phyloP scores from a whole-genome alignment of 306 rosid species.

The Parietaria judaica region DNA sequence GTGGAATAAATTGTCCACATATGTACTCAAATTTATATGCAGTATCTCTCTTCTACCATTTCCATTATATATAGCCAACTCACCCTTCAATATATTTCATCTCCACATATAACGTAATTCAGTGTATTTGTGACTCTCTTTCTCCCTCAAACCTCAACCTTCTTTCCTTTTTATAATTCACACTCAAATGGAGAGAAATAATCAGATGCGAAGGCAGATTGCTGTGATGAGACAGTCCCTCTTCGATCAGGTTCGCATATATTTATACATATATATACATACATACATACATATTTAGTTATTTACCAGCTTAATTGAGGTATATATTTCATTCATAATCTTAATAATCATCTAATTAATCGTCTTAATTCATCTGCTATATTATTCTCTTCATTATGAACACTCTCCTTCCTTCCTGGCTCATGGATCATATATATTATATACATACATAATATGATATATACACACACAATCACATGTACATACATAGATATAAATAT shows the following conservation, averaged over 20 bases:
- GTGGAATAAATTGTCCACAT: background rate
- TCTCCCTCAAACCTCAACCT: background rate
- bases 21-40: background rate
- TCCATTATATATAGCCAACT: conserved; percentile 5
- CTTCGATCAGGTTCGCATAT: background rate
- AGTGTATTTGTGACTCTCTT: background rate
- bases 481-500: no score
- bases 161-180: background rate
- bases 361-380: conserved; percentile 6
- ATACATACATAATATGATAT: no score
- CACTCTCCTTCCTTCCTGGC: background rate
- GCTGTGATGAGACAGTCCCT: conserved; percentile 6
- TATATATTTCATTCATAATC: conserved; percentile 42
- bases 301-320: no score
- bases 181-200: conserved; percentile 1
- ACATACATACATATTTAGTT: background rate
- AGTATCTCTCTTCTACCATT: background rate
- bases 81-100: conserved; percentile 1
- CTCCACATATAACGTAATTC: background rate
- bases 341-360: conserved; percentile 13
- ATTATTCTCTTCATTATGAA: conserved; percentile 37
- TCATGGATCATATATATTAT: background rate
- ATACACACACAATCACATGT: no score
- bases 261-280: background rate
- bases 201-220: conserved; percentile 6